Base-by-base conservation (phyloP, 2,329 filamentous ascomycete genomes). In the Verticillium tricorpus region DNA sequence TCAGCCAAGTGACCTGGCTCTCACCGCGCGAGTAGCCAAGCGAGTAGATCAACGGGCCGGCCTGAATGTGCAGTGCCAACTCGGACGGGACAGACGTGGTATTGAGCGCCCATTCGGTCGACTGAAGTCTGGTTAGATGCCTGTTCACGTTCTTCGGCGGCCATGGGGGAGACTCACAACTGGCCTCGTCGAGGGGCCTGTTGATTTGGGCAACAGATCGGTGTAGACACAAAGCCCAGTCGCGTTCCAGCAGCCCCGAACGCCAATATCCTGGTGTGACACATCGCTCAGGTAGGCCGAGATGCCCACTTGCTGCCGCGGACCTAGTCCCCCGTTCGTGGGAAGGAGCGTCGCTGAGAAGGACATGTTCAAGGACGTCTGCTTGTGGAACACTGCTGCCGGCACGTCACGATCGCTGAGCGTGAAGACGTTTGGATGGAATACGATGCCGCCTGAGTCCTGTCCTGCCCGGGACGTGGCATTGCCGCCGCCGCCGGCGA, bases 311-410 rank as follows among this genome's bases (percentile, higher is more conserved):
- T 67, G 67, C 39, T 72, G 68, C 3, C 62, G 60, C 2, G 64
- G 61, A 1, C 66, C 67, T 1, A 71, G 56, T 2, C 60, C 61
- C 15, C 62, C 63, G 1, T 63, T 50, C 1, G 64, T 67, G 1
- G 62, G 54, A 8, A 66, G 37, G 22, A 69, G 34, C 8, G 61
- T 68, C 12, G 69, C 69, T 1, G 68, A 64, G 31, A 70, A 72
- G 1, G 69, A 71, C 68, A 72, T 72, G 58, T 73, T 73, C 37
- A 71, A 35, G 8, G 68, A 71, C 31, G 65, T 70, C 59, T 73
- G 70, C 61, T 73, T 73, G 5, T 67, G 67, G 8, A 73, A 61
- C 4, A 72, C 35, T 5, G 69, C 70, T 7, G 69, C 67, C 0
- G 71, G 68, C 1, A 68, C 71, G n/a, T 73, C 71, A 14, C 70